Percentiles rank a stretch among this genome's conserved stretches.
phyloP scores from a whole-genome alignment of 305 asterid genomes.

The Lippia alba region DNA sequence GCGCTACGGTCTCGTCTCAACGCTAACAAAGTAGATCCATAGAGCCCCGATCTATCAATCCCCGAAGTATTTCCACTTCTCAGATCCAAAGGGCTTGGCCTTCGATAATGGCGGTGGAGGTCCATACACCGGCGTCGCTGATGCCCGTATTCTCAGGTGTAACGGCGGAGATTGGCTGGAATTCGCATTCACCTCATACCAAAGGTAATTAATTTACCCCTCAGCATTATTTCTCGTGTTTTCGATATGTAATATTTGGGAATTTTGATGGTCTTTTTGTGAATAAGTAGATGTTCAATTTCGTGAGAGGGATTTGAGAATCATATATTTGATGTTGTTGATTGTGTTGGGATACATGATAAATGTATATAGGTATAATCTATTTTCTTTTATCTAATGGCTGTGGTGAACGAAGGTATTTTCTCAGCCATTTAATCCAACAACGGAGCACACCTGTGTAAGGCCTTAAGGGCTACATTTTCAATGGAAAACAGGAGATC shows the following conservation, averaged over 20 bases:
- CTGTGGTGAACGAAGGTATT: constrained; percentile 55
- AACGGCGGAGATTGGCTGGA: constrained; percentile 54
- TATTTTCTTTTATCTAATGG: neutral
- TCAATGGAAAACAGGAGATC: constrained; percentile 60
- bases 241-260: neutral
- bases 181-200: constrained; percentile 67
- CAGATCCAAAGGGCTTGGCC: constrained; percentile 64
- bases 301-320: neutral
- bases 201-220: constrained; percentile 45
- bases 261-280: neutral
- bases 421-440: constrained; percentile 60
- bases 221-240: neutral
- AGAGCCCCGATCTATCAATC: too few species aligned
- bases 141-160: constrained; percentile 70
- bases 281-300: neutral
- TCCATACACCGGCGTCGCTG: constrained; percentile 85
- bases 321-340: neutral
- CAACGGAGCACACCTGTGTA: constrained; percentile 73
- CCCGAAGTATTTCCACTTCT: too few species aligned
- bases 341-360: neutral
- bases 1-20: too few species aligned
- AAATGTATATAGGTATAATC: neutral
- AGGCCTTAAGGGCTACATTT: constrained; percentile 74
- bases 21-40: too few species aligned
- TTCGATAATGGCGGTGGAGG: constrained; percentile 73